Base-by-base conservation (phyloP, 192 early-diverging fungal genomes). In the Chytriomyces confervae region DNA sequence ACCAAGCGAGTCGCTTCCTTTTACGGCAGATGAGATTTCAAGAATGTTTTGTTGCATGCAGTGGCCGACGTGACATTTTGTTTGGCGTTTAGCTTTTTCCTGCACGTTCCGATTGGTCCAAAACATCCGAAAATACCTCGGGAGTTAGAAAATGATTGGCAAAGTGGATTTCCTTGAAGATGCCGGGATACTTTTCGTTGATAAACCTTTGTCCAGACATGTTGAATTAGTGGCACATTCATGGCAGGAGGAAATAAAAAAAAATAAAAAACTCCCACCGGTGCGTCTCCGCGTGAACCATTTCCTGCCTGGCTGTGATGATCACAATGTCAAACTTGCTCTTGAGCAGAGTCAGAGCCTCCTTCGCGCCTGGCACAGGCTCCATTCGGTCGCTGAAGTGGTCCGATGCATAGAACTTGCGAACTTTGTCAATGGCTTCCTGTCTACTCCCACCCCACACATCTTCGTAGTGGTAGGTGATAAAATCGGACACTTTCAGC, bases 141-240 rank as follows among this genome's bases (percentile, higher is more conserved):
- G 85, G 80, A 1, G 89, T 83, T 51, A 90, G 64, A 53, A 74
- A 83, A 53, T 85, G 83, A 62, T 90, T 90, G 36, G 86, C 87
- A 76, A 90, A 90, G 67, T 90, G 89, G 45, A 90, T 88, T n/a
- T 85, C 86, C 61, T 86, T 88, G 77, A 90, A 89, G 48, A 90
- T 86, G 64, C 86, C 88, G 27, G 88, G 88, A 72, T 83, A 90
- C 36, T 89, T 82, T 18, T 77, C 78, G 57, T 88, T 83, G 24
- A 90, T 84, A 79, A 89, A 90, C 20, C 53, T 57, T 13, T n/a
- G 20, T 57, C 20, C 16, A 13, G 16, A 5, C 3, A 3, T 2
- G 13, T 5, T 3, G 3, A 5, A 3, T 57, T 57, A 13, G 53
- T n/a, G 53, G 36, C 36, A 1, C 36, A 36, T 36, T 36, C 36